A percentile compares a stretch with the other conserved stretches of the same genome.
Conservation (phyloP, 768 basidiomycete species). For the Russula sp. region DNA sequence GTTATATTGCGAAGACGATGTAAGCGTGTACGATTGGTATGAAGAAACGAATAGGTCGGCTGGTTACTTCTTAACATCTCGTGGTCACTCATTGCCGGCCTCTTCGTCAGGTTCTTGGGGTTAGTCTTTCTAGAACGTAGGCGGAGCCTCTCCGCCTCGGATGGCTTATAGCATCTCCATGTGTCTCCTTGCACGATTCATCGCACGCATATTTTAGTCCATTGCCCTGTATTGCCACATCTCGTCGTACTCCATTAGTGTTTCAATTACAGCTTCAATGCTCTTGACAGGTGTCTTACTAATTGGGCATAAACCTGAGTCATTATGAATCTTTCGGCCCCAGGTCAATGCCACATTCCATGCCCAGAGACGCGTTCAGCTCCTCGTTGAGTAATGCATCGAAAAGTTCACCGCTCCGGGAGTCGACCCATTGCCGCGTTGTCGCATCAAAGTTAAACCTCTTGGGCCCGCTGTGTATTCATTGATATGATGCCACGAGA, state of each 20-base stretch:
- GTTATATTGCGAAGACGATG: slow-evolving; percentile 6
- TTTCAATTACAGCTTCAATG: not conserved
- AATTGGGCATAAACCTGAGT: not conserved
- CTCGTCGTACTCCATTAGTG: slow-evolving; percentile 1
- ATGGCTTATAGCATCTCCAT: slow-evolving; percentile 1
- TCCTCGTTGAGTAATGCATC: slow-evolving; percentile 62
- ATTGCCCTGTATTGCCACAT: slow-evolving; percentile 4
- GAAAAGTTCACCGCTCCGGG: slow-evolving; percentile 56
- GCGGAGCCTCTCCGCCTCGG: slow-evolving; percentile 24
- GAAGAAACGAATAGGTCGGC: slow-evolving; percentile 58
- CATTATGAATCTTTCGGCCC: not conserved
- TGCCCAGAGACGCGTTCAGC: slow-evolving; percentile 39
- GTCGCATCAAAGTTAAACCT: slow-evolving; percentile 70
- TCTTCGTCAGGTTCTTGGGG: slow-evolving; percentile 45
- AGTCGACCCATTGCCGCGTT: slow-evolving; percentile 66
- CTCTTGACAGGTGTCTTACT: too few species aligned
- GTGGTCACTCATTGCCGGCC: not conserved
- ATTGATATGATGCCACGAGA: not conserved
- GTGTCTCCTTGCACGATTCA: not conserved
- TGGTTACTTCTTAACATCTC: not conserved
- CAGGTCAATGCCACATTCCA: slow-evolving; percentile 19
- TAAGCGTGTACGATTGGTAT: slow-evolving; percentile 39
- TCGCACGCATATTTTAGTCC: not conserved
- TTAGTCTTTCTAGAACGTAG: slow-evolving; percentile 59
- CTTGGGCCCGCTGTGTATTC: slow-evolving; percentile 69